These are phyloP conservation scores for Umbelopsis sp. DNA, from an alignment of 192 early-diverging fungal species.

Conservation along the genomic window DNA sequence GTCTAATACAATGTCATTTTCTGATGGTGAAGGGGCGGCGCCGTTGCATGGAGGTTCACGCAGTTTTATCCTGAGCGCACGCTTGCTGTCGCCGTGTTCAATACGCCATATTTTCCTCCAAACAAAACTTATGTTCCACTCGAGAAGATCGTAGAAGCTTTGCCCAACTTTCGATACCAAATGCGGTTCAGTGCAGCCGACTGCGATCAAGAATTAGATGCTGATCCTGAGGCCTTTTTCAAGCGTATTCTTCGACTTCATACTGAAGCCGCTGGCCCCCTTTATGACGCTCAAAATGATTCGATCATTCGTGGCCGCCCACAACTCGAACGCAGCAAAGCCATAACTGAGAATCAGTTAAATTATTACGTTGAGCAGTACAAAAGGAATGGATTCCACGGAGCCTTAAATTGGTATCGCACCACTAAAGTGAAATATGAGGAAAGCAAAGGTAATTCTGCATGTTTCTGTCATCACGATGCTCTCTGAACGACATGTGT, in stretches of 20 bases:
- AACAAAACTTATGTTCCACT: slow-evolving; percentile 32
- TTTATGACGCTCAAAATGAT: slow-evolving; percentile 25
- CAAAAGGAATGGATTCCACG: slow-evolving; percentile 49
- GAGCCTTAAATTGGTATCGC: slow-evolving; percentile 62
- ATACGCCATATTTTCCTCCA: slow-evolving; percentile 58
- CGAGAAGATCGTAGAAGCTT: slow-evolving; percentile 46
- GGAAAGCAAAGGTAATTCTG: slow-evolving; percentile 31
- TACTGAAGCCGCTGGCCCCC: slow-evolving; percentile 11
- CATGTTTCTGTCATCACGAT: background rate
- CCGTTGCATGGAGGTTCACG: slow-evolving; percentile 55
- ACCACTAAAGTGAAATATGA: slow-evolving; percentile 33
- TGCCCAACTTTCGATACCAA: slow-evolving; percentile 61
- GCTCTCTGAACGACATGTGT: background rate
- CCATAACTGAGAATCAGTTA: slow-evolving; percentile 42
- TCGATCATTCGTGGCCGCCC: slow-evolving; percentile 26
- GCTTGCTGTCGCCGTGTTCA: slow-evolving; percentile 50
- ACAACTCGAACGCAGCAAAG: slow-evolving; percentile 10
- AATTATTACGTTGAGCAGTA: slow-evolving; percentile 56
- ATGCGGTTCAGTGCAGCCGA: slow-evolving; percentile 35
- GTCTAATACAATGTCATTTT: background rate
- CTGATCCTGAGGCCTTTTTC: slow-evolving; percentile 38
- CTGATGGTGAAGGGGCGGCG: slow-evolving; percentile 45
- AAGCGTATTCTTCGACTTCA: slow-evolving; percentile 33
- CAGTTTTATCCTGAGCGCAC: slow-evolving; percentile 64
- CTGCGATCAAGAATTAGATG: slow-evolving; percentile 51